These are phyloP conservation scores for Coemansia sp. DNA, from an alignment of 192 early-diverging fungal species.

Conservation along the genomic window DNA sequence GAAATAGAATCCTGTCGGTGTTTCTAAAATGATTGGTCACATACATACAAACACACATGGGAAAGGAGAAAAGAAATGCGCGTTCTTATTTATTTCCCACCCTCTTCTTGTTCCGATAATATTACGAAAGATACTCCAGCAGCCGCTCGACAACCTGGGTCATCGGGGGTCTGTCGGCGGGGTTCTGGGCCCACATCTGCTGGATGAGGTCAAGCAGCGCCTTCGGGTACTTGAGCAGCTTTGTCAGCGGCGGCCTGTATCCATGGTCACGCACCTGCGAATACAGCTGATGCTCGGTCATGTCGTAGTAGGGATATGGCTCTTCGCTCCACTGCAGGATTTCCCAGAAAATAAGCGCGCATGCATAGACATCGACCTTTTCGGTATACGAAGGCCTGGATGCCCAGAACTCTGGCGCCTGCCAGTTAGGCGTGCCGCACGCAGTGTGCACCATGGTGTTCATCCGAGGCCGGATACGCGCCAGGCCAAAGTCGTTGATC, in stretches of 20 bases:
- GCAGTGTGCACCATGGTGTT: slow-evolving; percentile 70
- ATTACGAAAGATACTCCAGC: slow-evolving; percentile 61
- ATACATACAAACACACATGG: too few species aligned
- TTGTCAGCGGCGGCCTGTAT: slow-evolving; percentile 58
- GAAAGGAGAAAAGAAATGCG: too few species aligned
- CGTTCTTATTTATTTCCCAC: too few species aligned
- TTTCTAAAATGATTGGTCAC: too few species aligned
- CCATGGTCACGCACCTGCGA: slow-evolving; percentile 60
- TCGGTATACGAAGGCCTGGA: slow-evolving; percentile 69
- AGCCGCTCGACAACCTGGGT: slow-evolving; percentile 67
- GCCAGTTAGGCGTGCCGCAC: slow-evolving; percentile 79
- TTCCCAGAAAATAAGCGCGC: slow-evolving; percentile 76
- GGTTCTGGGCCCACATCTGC: slow-evolving; percentile 71
- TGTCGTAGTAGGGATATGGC: slow-evolving; percentile 68
- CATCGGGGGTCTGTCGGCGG: slow-evolving; percentile 64
- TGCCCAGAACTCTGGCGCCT: slow-evolving; percentile 75
- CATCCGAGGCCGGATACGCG: slow-evolving; percentile 67
- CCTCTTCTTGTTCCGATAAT: background rate
- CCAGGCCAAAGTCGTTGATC: slow-evolving; percentile 79
- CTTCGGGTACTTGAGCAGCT: slow-evolving; percentile 58
- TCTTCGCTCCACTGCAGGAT: slow-evolving; percentile 69
- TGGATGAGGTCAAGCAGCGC: slow-evolving; percentile 61
- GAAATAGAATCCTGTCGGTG: too few species aligned
- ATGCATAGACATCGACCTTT: slow-evolving; percentile 70
- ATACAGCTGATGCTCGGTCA: slow-evolving; percentile 63